Evolutionary conservation across 805 yeast species (phyloP).

Genomic region (Candida piceae): DNA sequence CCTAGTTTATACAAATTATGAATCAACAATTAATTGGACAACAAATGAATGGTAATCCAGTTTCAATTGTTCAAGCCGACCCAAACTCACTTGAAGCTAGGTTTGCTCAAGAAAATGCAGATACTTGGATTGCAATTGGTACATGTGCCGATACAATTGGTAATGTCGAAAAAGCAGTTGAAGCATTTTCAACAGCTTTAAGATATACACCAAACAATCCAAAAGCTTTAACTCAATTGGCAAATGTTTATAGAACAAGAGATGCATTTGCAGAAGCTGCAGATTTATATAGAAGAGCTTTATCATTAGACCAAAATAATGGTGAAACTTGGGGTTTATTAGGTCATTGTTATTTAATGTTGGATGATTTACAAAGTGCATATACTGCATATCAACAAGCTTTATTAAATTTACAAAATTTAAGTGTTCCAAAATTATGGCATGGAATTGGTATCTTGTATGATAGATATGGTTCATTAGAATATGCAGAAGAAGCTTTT

Average conservation of each 20-base stretch:
- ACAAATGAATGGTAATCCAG: slow-evolving; percentile 19
- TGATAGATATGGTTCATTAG: slow-evolving; percentile 92
- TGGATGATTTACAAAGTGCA: slow-evolving; percentile 93
- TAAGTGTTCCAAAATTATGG: slow-evolving; percentile 96
- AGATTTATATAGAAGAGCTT: slow-evolving; percentile 84
- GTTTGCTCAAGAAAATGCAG: slow-evolving; percentile 53
- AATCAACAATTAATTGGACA: slow-evolving; percentile 18
- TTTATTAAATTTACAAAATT: slow-evolving; percentile 80
- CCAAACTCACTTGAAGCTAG: slow-evolving; percentile 24
- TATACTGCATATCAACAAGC: slow-evolving; percentile 97
- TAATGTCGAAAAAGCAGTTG: slow-evolving; percentile 83
- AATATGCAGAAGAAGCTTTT: slow-evolving; percentile 98
- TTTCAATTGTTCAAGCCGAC: slow-evolving; percentile 12
- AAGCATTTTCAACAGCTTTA: slow-evolving; percentile 82
- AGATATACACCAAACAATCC: slow-evolving; percentile 83
- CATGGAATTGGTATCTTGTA: slow-evolving; percentile 97
- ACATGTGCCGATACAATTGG: slow-evolving; percentile 85
- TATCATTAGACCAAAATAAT: slow-evolving; percentile 74
- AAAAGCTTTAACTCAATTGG: slow-evolving; percentile 78
- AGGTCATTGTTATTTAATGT: slow-evolving; percentile 95
- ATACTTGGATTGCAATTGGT: slow-evolving; percentile 88
- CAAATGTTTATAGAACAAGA: slow-evolving; percentile 80
- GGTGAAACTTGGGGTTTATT: slow-evolving; percentile 97
- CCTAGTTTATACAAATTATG: too few species aligned
- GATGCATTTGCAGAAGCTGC: slow-evolving; percentile 94